A percentile compares a stretch with the other conserved stretches of the same genome.
Evolutionary conservation across 495 filamentous ascomycete genomes (phyloP).

Genomic region (Talaromyces wortmannii): DNA sequence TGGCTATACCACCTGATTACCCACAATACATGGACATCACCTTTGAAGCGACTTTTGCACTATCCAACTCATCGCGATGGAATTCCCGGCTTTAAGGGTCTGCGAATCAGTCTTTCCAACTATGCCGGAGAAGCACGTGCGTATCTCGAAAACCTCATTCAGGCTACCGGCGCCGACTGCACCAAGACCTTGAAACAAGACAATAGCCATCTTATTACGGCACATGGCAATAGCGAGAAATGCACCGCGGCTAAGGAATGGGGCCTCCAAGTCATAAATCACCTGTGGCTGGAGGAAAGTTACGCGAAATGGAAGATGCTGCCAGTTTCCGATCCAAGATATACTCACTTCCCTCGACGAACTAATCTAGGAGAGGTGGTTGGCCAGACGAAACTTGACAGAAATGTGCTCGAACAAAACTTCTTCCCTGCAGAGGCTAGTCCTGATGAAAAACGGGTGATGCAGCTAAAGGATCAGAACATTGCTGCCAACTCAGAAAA

Average conservation of each 20-base stretch:
- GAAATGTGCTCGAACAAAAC: slow-evolving; percentile 41
- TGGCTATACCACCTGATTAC: slow-evolving; percentile 93
- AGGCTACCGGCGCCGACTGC: slow-evolving; percentile 73
- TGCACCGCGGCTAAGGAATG: slow-evolving; percentile 86
- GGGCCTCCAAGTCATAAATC: slow-evolving; percentile 85
- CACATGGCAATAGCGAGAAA: slow-evolving; percentile 82
- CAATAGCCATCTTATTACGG: slow-evolving; percentile 93
- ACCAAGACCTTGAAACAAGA: slow-evolving; percentile 90
- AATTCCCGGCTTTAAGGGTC: slow-evolving; percentile 70
- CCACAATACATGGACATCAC: slow-evolving; percentile 79
- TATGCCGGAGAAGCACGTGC: slow-evolving; percentile 90
- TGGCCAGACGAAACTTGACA: slow-evolving; percentile 71
- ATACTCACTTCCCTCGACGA: slow-evolving; percentile 73
- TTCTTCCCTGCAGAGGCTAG: slow-evolving; percentile 38
- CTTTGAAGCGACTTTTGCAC: slow-evolving; percentile 72
- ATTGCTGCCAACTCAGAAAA: slow-evolving; percentile 7
- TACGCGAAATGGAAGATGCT: slow-evolving; percentile 80
- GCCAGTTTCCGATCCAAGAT: slow-evolving; percentile 58
- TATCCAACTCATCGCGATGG: slow-evolving; percentile 73
- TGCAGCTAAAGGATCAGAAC: slow-evolving; percentile 32
- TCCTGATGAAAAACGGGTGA: slow-evolving; percentile 18
- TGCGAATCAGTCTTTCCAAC: slow-evolving; percentile 83
- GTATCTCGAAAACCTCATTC: slow-evolving; percentile 89
- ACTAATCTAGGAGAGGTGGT: slow-evolving; percentile 92
- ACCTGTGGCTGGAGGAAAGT: slow-evolving; percentile 96